Evolutionary conservation across 805 yeast genomes (phyloP), one percentile per base, ranked within the genome.

Genomic region (Metschnikowia cubensis): DNA sequence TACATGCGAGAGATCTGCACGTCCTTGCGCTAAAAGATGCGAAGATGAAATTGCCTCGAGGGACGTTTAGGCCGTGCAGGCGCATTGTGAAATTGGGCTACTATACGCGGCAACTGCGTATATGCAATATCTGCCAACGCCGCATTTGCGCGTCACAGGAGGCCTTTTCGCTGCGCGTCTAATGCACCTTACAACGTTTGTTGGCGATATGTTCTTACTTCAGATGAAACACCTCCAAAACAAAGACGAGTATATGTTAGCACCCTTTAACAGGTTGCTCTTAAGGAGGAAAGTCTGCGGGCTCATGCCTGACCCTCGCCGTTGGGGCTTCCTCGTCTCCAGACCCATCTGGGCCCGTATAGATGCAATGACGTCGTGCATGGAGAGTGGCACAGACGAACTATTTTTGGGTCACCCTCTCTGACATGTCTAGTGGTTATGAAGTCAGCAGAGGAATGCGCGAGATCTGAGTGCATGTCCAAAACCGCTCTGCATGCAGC

Each of bases 51-150:
- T 41, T 17, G 32, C 46, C 25, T 43, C 38, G 40, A 33, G 39
- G 22, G 34, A 43, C 46, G 46, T 43, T 43, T 43, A 43, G 35
- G 46, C 46, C 40, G 39, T 43, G 46, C 46, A 43, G 46, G 46
- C 46, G 17, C 22, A 22, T 6, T 35, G 38, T 10, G 21, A 18
- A n/a, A 31, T 11, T 7, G 6, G 46, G 38, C 46, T 43, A 43
- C 40, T 43, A 7, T 43, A 43, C 33, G 18, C 46, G 46, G 15
- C 15, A 2, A 2, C 4, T 14, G 25, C 46, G 38, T 35, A n/a
- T 15, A 22, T 35, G 39, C 46, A 21, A 8, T 4, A 22, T 35
- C 17, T 15, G 22, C 17, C 32, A 18, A 32, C 13, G 39, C 31
- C 39, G 33, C 39, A 14, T 31, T 7, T 15, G 34, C 13, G 40